A percentile compares a stretch with the other conserved stretches of the same genome.
Conservation (phyloP, 495 filamentous ascomycete species). For the Hyaloscypha finlandica region DNA sequence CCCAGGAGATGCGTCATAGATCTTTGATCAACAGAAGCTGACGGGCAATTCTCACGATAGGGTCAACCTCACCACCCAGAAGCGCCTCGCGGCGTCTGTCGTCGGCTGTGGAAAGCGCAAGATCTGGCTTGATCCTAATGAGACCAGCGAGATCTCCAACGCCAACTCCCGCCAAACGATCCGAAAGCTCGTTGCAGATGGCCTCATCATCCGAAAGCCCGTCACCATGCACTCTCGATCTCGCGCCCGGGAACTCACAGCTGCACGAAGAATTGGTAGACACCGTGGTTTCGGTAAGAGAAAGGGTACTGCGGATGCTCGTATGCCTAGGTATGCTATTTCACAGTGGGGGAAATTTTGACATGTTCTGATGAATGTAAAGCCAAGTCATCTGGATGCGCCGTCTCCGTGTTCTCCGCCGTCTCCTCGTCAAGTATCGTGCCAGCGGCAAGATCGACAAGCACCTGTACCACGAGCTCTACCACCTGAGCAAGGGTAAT, state of each 20-base stretch:
- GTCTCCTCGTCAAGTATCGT: constrained; percentile 98
- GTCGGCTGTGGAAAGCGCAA: constrained; percentile 98
- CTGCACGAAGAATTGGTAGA: constrained; percentile 86
- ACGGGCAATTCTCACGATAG: constrained; percentile 49
- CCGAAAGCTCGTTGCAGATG: constrained; percentile 99
- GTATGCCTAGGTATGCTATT: constrained; percentile 89
- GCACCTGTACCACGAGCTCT: constrained; percentile 99
- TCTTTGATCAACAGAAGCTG: constrained; percentile 22
- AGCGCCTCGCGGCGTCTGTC: constrained; percentile 98
- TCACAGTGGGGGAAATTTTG: not conserved
- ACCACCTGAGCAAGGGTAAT: constrained; percentile 99
- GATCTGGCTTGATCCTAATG: constrained; percentile 99
- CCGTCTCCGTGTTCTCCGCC: constrained; percentile 97
- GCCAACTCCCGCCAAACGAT: constrained; percentile 99
- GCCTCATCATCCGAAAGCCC: constrained; percentile 99
- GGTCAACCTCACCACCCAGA: constrained; percentile 99
- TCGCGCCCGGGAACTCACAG: constrained; percentile 87
- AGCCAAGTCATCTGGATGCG: constrained; percentile 99
- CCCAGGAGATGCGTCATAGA: constrained; percentile 22
- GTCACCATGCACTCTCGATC: constrained; percentile 99
- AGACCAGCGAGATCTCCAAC: constrained; percentile 99
- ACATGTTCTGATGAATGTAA: constrained; percentile 32
- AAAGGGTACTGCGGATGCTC: constrained; percentile 99
- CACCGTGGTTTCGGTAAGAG: constrained; percentile 99
- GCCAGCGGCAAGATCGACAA: constrained; percentile 99